These are phyloP conservation scores for Pseudozyma hubeiensis DNA, from an alignment of 1,284 basidiomycete genomes.

Conservation along the genomic window DNA sequence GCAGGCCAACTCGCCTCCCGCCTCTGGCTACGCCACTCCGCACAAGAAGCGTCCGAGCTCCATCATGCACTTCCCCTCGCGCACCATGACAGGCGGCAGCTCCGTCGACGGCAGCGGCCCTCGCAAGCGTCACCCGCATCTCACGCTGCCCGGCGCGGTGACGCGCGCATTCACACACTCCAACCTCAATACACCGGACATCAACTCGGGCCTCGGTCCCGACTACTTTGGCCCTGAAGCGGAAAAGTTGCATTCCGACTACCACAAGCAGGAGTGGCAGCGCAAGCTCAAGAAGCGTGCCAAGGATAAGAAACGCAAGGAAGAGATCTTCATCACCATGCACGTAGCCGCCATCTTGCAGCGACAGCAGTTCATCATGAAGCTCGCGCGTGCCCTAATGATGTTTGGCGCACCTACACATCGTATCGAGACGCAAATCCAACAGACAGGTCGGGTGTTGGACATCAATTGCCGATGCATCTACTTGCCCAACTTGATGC, in stretches of 20 bases:
- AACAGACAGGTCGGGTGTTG: conserved; percentile 84
- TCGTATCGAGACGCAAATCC: conserved; percentile 86
- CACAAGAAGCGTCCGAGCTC: conserved; percentile 42
- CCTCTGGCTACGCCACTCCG: conserved; percentile 39
- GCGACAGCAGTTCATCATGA: conserved; percentile 89
- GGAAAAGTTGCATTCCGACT: conserved; percentile 45
- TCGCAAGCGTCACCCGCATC: conserved; percentile 21
- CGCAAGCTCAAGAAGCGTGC: conserved; percentile 62
- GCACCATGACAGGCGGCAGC: conserved; percentile 45
- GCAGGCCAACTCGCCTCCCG: conserved; percentile 37
- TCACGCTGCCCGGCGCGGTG: conserved; percentile 28
- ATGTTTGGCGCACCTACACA: conserved; percentile 95
- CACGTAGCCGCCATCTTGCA: conserved; percentile 88
- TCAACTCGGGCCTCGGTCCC: conserved; percentile 27
- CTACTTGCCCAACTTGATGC: conserved; percentile 85
- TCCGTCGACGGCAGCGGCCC: conserved; percentile 21
- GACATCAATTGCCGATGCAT: conserved; percentile 86
- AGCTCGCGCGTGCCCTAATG: conserved; percentile 89
- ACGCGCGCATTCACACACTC: conserved; percentile 49
- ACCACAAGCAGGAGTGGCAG: conserved; percentile 62
- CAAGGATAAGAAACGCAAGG: conserved; percentile 63
- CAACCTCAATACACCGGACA: conserved; percentile 57
- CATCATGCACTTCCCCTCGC: conserved; percentile 48
- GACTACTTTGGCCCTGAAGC: conserved; percentile 61
- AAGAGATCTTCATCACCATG: conserved; percentile 76